Evolutionary conservation across 2,329 filamentous ascomycete species (phyloP), one percentile per base, ranked within the genome.

Genomic region (Knufia fluminis): DNA sequence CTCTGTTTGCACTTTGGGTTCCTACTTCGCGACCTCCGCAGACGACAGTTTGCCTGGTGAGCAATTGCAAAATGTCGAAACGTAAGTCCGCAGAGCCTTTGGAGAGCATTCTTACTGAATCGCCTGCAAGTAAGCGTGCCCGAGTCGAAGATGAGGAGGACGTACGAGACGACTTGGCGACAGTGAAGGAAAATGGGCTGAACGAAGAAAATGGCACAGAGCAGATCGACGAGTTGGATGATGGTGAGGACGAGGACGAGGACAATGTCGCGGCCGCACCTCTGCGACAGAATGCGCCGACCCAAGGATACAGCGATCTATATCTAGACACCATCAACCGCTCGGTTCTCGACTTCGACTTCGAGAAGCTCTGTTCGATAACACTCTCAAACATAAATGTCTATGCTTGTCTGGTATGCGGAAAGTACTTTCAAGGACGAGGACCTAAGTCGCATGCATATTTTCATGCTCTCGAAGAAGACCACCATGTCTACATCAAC

Each of bases 331-430:
- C 92, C 10, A 94, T 98, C 69, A 82, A 95, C 67, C 86, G 92
- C 61, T 81, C 83, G 62, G 83, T 95, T 41, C 82, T 97, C 50
- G 92, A 98, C 68, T 97, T 97, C 65, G 92, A 98, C 68, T 98
- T 98, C 65, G 92, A 98, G 66, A 98, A 98, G 74, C 80, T 96
- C 10, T 98, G 92, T 71, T 97, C 91, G 20, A 78, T 98, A 57
- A 94, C 88, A 28, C 77, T 98, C 6, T 95, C 90, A 43, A 97
- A 97, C 66, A 96, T 97, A 71, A 98, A 98, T 64, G 90, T 98
- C 39, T 98, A 98, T 66, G 92, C 92, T 8, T 98, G 92, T 62
- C 78, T 98, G 9, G 86, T 97, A 1, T 98, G 92, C 66, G 92
- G 92, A n/a, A 91, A 88, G 66, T 98, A 98, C 72, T 98, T 85